Evolutionary conservation across 2,329 filamentous ascomycete species (phyloP), one percentile per base, ranked within the genome.

Genomic region (Colletotrichum sublineola): DNA sequence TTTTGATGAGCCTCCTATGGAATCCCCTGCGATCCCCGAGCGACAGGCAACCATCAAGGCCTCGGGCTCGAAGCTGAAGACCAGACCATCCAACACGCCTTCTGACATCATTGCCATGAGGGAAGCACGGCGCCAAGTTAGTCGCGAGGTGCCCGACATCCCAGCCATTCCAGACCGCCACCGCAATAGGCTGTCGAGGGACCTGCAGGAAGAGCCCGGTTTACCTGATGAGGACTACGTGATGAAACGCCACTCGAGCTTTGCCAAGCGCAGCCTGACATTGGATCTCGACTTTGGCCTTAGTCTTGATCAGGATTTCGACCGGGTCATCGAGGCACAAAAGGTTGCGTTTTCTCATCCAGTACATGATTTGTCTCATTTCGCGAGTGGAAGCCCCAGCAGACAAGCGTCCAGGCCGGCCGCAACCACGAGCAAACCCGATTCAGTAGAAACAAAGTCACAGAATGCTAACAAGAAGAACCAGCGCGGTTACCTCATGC

Each of bases 401-500:
- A 84, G 84, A 86, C 86, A 86, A 87, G 84, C 79, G 84, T 86
- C 85, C 81, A 75, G 77, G 62, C 61, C 50, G 42, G 58, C 67
- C 33, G 53, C 61, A 36, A n/a, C 38, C 48, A 57, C 33, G 20
- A 65, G 57, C 42, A 56, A 63, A 48, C 29, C 52, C 8, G 40
- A 24, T 18, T 24, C 65, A 48, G 63, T 67, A 74, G 65, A 74
- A 74, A 72, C 63, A 69, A 8, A 66, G 74, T 63, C 48, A 50
- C 73, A 78, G 70, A 82, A 87, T 90, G 87, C 92, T 94, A 91
- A 94, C 88, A 79, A 85, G 78, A 87, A 82, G 76, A 87, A 87
- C 90, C 93, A 98, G 95, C 95, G 97, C 86, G 96, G 96, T 68
- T 99, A 99, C 80, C 88, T 98, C 57, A 99, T 98, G 96, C 92